These are phyloP conservation scores for Tagetes patula DNA, from an alignment of 129 eudicot species.

Conservation along the genomic window DNA sequence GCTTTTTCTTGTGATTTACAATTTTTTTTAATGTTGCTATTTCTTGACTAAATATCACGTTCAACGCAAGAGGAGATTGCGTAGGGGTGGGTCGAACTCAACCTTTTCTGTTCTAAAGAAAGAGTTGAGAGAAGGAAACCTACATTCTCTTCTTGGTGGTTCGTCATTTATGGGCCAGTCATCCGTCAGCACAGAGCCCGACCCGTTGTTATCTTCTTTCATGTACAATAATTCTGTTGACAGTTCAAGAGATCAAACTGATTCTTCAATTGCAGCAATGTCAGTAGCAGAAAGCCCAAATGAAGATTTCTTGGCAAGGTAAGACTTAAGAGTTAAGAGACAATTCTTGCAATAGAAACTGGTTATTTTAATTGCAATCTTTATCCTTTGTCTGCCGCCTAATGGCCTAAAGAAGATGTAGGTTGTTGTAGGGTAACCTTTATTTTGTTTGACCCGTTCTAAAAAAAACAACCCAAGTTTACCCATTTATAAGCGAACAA, in stretches of 20 bases:
- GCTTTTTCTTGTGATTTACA: background rate
- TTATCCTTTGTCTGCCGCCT: background rate
- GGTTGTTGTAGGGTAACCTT: background rate
- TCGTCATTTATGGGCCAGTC: conserved; percentile 39
- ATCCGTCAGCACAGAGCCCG: conserved; percentile 55
- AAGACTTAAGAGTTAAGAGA: conserved; percentile 38
- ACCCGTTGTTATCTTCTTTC: conserved; percentile 71
- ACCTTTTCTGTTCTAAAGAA: conserved; percentile 51
- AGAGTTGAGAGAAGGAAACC: conserved; percentile 72
- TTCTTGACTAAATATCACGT: conserved; percentile 69
- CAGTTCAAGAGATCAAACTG: conserved; percentile 33
- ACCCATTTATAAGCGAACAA: no score
- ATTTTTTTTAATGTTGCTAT: conserved; percentile 6
- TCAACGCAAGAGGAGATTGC: conserved; percentile 80
- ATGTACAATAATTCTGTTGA: conserved; percentile 48
- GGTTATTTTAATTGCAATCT: background rate
- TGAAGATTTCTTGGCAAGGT: conserved; percentile 48
- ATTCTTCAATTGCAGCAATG: conserved; percentile 36
- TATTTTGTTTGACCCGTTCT: background rate
- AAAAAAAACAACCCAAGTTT: no score
- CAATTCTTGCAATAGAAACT: conserved; percentile 10
- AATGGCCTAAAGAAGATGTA: background rate
- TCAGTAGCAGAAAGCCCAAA: conserved; percentile 33
- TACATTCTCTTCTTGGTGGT: conserved; percentile 66
- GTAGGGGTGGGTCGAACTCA: conserved; percentile 51